These are phyloP conservation scores for Bondarzewia mesenterica DNA, from an alignment of 1,284 basidiomycete species.

Conservation along the genomic window DNA sequence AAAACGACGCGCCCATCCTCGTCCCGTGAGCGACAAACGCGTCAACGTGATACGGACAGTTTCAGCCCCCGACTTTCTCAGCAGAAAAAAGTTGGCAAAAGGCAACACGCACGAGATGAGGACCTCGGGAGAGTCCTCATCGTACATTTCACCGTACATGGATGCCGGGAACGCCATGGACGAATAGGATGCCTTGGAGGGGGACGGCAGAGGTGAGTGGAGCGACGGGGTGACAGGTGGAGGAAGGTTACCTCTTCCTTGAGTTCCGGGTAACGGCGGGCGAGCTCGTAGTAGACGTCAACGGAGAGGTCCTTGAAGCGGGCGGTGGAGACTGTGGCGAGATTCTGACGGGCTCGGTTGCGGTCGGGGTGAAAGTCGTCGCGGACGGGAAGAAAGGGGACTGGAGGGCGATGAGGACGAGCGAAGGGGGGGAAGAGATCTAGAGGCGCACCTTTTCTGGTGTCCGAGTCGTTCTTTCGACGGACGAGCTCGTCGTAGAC, in stretches of 20 bases:
- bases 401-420: constrained; percentile 30
- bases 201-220: background rate
- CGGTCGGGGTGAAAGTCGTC: constrained; percentile 98
- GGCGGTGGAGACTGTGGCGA: constrained; percentile 87
- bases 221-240: background rate
- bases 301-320: constrained; percentile 96
- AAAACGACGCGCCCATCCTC: too few relatives aligned
- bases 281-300: constrained; percentile 95
- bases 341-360: constrained; percentile 97
- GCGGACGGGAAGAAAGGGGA: constrained; percentile 84
- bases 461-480: constrained; percentile 49
- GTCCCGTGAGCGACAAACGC: too few relatives aligned
- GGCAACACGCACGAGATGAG: too few relatives aligned
- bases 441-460: constrained; percentile 55
- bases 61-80: too few relatives aligned
- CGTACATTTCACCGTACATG: too few relatives aligned
- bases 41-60: too few relatives aligned
- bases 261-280: constrained; percentile 93
- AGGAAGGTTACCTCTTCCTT: constrained; percentile 56
- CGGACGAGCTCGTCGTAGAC: constrained; percentile 90
- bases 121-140: too few relatives aligned
- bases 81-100: too few relatives aligned
- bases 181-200: too few relatives aligned
- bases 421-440: too few relatives aligned
- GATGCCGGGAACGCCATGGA: background rate